Evolutionary conservation across 2,329 filamentous ascomycete genomes (phyloP), one percentile per base, ranked within the genome.

Genomic region (Penicillium nordicum): DNA sequence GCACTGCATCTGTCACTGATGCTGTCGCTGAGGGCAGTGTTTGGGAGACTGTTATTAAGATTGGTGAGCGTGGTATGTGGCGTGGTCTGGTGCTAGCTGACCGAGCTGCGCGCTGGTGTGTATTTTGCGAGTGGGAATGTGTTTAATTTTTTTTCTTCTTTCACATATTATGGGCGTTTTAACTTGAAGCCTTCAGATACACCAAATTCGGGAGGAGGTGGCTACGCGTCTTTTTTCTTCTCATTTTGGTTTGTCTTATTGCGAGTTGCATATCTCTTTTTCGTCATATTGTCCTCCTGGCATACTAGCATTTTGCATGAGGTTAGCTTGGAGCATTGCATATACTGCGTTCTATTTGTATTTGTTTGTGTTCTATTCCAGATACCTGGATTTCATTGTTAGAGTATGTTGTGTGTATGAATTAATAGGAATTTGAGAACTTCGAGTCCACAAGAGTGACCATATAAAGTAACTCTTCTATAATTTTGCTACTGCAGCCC

Each of bases 11-110:
- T 7, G 57, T 69, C 16, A 70, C 68, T 7, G 76, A 78, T 59
- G 69, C 70, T 9, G 64, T 66, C 5, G 70, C 73, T 0, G 76
- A 85, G 59, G 84, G 83, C 14, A 85, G 79, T 46, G 76, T 80
- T 3, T 88, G 85, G 85, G 84, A 88, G 70, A 86, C 84, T 5
- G 82, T 86, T 2, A 84, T 88, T 69, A 88, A 88, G 72, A 84
- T 87, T 63, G 82, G 83, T 2, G 85, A 88, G 68, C 79, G 79
- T 55, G 85, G 85, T 0, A 78, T 78, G 21, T 88, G 84, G 84
- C 77, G 85, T 54, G 84, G 83, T 0, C 67, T 88, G 29, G 85
- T 88, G 51, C 74, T 87, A 40, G 85, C 85, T 10, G 85, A 88
- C 74, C 78, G 85, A 30, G 85, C 81, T 65, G 85, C 85, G 12